Percentiles rank a stretch among this genome's conserved stretches.
Conservation (phyloP, 805 yeast species). For the Hanseniaspora occidentalis region DNA sequence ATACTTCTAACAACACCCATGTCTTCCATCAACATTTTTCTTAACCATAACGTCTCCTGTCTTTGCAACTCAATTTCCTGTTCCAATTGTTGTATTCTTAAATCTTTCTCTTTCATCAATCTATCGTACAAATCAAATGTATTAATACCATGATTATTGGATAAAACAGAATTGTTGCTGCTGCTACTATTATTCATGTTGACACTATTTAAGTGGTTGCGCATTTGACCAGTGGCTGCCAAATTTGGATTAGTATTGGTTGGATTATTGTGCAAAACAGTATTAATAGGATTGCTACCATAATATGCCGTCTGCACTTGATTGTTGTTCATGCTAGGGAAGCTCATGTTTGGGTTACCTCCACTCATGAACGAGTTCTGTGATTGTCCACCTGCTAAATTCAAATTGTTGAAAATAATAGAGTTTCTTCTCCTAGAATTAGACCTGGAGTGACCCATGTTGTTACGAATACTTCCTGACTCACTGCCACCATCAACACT, state of each 20-base stretch:
- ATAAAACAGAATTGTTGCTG: not conserved
- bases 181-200: constrained; percentile 1
- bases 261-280: too few relatives aligned
- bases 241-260: too few relatives aligned
- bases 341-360: too few relatives aligned
- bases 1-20: constrained; percentile 24
- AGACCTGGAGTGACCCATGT: constrained; percentile 1
- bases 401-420: too few relatives aligned
- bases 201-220: not conserved
- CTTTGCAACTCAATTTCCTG: constrained; percentile 22
- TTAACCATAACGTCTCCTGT: constrained; percentile 24
- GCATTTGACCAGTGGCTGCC: too few relatives aligned
- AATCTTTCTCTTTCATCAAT: constrained; percentile 20
- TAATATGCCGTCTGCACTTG: too few relatives aligned
- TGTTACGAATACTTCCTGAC: constrained; percentile 1
- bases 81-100: constrained; percentile 19
- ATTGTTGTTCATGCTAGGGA: too few relatives aligned
- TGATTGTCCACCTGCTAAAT: too few relatives aligned
- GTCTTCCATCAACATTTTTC: constrained; percentile 25
- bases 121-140: constrained; percentile 14
- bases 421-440: constrained; percentile 1
- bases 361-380: too few relatives aligned
- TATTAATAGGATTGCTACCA: too few relatives aligned
- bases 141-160: constrained; percentile 3
- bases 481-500: constrained; percentile 1